Evolutionary conservation across 129 eudicot species (phyloP), one percentile per base, ranked within the genome.

Genomic region (Calendula officinalis): DNA sequence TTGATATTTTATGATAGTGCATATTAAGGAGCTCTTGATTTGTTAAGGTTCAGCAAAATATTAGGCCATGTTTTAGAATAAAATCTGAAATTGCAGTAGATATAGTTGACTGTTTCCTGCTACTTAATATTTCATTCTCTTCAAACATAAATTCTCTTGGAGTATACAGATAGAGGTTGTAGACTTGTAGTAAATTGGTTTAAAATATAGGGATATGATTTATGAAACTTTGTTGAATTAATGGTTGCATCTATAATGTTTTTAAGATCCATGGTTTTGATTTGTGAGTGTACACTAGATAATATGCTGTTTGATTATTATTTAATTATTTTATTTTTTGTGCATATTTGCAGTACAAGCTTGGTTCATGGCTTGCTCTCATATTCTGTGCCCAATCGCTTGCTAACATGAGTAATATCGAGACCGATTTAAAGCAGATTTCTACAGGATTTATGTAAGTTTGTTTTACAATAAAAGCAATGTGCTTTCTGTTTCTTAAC

Each of bases 391-490:
- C 98, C 1, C 96, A 91, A 15, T 82, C 98, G 43, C 82, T 91
- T 52, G 94, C 86, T 57, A 91, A 84, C 68, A 91, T 91, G 98
- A 84, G 75, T 86, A 91, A 87, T 60, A 44, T 91, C 11, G 98
- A 91, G 80, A 91, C 82, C 44, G 98, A 91, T 78, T 74, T 91
- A 8, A 91, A 91, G 82, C 98, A 91, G 86, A 87, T 87, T 66
- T 84, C 98, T n/a, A 87, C 92, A 69, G 98, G 90, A n/a, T 79
- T 91, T 70, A 91, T 91, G 98, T 91, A 71, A 84, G 96, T 79
- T 57, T 47, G 14, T 66, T 47, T 36, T 54, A 56, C 13, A 56
- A 3, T 13, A 14, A 48, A 46, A 22, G 46, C 45, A 36, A 14
- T 13, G 44, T 5, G 46, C 63, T n/a, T 35, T 32, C 39, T 32